phyloP scores from a whole-genome alignment of 306 rosid species.

The Ormosia semicastrata region DNA sequence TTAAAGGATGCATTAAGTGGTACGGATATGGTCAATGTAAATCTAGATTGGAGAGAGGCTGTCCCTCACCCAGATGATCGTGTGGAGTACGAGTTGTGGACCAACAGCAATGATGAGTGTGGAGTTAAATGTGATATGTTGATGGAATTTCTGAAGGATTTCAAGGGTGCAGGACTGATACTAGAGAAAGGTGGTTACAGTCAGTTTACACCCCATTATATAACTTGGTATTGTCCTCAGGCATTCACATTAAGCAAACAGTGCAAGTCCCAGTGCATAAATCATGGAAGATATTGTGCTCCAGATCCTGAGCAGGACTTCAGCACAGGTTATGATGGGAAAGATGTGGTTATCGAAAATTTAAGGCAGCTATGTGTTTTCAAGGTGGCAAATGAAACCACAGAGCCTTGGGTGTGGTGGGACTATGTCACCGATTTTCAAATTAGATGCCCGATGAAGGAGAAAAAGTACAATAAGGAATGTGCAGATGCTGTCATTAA shows the following conservation, averaged over 20 bases:
- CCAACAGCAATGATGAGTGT: slow-evolving; percentile 88
- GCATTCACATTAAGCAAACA: slow-evolving; percentile 83
- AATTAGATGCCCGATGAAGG: slow-evolving; percentile 94
- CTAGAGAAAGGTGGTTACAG: slow-evolving; percentile 87
- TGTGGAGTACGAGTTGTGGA: slow-evolving; percentile 85
- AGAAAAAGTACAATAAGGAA: slow-evolving; percentile 74
- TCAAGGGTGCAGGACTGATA: slow-evolving; percentile 86
- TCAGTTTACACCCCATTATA: slow-evolving; percentile 82
- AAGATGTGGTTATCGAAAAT: slow-evolving; percentile 85
- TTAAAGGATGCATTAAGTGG: slow-evolving; percentile 59
- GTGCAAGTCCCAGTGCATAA: slow-evolving; percentile 93
- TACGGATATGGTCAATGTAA: slow-evolving; percentile 80
- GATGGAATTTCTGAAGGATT: slow-evolving; percentile 80
- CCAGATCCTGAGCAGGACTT: slow-evolving; percentile 98
- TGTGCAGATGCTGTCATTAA: slow-evolving; percentile 70
- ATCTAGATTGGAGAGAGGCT: slow-evolving; percentile 92
- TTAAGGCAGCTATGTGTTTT: slow-evolving; percentile 88
- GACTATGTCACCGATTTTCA: slow-evolving; percentile 94
- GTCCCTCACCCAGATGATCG: slow-evolving; percentile 93
- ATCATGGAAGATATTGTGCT: slow-evolving; percentile 92
- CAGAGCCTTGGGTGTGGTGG: slow-evolving; percentile 89
- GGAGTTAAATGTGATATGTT: slow-evolving; percentile 88
- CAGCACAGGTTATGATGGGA: slow-evolving; percentile 84
- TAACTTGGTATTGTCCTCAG: slow-evolving; percentile 88
- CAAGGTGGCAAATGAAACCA: slow-evolving; percentile 64